Base-by-base conservation (phyloP, 257 asterid genomes). In the Gentiana macrophylla region DNA sequence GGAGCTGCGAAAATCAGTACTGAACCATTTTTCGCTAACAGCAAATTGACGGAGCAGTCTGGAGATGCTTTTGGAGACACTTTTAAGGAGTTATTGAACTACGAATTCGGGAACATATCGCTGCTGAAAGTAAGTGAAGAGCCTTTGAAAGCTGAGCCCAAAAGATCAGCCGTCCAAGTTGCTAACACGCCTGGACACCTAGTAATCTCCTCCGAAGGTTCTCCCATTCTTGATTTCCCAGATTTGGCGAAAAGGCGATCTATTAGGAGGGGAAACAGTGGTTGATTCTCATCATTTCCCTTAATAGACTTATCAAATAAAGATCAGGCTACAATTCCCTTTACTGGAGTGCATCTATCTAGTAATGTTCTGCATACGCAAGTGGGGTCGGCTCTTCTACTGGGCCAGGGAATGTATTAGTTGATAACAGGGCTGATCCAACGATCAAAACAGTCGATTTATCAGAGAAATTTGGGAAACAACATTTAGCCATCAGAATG, bases 271-370 rank as follows among this genome's bases (percentile, higher is more conserved):
- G 60, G 79, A 72, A 36, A 60, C 46, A 60, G 68, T 72, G 63
- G 67, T 63, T 60, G 66, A 62, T 52, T 53, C 57, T 53, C 79
- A 64, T 62, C 59, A 34, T 62, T 67, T 52, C 62, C 72, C 35
- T 72, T 60, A 61, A 65, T 49, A 51, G 62, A 35, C 49, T 55
- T 67, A 24, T 62, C 74, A 3, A 68, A 60, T 56, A 71, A 59
- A 60, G 74, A 80, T 74, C 67, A 68, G 62, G 65, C 85, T 57
- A 66, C 59, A 58, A 62, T 68, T 35, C 76, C 79, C 70, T 70
- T 68, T 57, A 50, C 76, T 49, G 83, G 78, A 56, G 51, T 73
- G 59, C 88, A 67, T 61, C 56, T 74, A 35, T 65, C 58, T 52
- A 37, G 59, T 50, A 72, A 67, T 62, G 52, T 53, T 45, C 37